Percentiles rank a stretch among this genome's conserved stretches.
These are phyloP conservation scores for Curvularia eragrostidis DNA, from an alignment of 2,329 filamentous ascomycete species.

Conservation along the genomic window DNA sequence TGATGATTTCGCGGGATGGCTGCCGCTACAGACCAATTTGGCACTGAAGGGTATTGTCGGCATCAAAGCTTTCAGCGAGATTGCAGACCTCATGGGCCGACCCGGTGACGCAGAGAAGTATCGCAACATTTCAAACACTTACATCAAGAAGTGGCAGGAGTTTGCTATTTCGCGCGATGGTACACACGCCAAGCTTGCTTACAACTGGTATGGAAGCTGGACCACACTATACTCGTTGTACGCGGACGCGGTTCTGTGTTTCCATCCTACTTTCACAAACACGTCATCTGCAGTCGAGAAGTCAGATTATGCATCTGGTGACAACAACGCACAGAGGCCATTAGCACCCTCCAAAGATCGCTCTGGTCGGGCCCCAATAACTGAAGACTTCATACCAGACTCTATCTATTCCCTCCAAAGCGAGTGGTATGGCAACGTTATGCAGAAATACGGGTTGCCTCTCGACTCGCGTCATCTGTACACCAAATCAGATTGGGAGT, in stretches of 20 bases:
- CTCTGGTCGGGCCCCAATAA: conserved; percentile 37
- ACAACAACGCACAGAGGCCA: conserved; percentile 26
- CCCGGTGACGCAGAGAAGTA: conserved; percentile 65
- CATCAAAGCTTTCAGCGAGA: conserved; percentile 77
- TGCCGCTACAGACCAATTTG: conserved; percentile 80
- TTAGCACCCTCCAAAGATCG: conserved; percentile 22
- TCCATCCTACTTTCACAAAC: conserved; percentile 66
- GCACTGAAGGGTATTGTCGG: conserved; percentile 85
- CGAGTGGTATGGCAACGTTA: conserved; percentile 78
- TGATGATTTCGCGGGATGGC: conserved; percentile 81
- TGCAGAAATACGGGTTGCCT: conserved; percentile 82
- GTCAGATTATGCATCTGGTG: conserved; percentile 14
- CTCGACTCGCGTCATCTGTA: conserved; percentile 84
- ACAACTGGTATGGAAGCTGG: conserved; percentile 82
- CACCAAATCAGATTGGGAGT: conserved; percentile 90
- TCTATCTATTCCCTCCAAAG: conserved; percentile 80
- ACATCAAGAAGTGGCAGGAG: conserved; percentile 75
- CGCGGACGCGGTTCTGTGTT: conserved; percentile 79
- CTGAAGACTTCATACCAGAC: conserved; percentile 70
- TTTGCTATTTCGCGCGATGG: conserved; percentile 73
- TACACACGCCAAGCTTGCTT: conserved; percentile 77
- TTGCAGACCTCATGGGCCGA: conserved; percentile 68
- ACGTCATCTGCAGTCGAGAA: conserved; percentile 18
- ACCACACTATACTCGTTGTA: conserved; percentile 87
- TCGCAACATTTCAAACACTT: conserved; percentile 67